Percentiles rank a stretch among this genome's conserved stretches.
Conservation (phyloP, 805 yeast genomes). For the Jamesozyma lodderae region DNA sequence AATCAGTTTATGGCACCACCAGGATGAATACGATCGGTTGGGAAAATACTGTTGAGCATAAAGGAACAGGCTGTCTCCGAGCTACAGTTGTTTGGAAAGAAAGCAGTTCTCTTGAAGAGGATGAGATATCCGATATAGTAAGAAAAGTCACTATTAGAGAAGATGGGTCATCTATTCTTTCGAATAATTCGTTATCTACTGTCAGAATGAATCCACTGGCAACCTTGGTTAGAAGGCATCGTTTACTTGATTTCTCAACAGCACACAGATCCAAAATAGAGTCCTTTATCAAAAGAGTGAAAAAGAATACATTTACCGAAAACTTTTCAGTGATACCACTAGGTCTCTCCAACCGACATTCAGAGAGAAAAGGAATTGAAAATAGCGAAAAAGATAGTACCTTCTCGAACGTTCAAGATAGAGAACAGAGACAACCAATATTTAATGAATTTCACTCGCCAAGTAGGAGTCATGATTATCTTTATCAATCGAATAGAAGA, state of each 20-base stretch:
- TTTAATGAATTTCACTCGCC: no score
- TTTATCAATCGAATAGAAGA: no score
- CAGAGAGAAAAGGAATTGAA: no score
- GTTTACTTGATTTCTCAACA: neutral
- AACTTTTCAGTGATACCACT: no score
- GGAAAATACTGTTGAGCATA: conserved; percentile 12
- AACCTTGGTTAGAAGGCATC: neutral
- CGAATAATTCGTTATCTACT: neutral
- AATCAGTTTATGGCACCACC: conserved; percentile 11
- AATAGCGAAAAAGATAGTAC: no score
- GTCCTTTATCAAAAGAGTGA: conserved; percentile 12
- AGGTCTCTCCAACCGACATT: conserved; percentile 4
- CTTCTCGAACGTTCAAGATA: no score
- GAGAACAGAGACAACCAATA: no score
- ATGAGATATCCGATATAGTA: conserved; percentile 5
- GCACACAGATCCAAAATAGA: neutral
- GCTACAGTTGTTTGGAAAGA: conserved; percentile 21
- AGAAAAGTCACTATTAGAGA: conserved; percentile 7
- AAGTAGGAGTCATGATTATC: no score
- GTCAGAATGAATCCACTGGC: conserved; percentile 2
- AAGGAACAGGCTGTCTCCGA: conserved; percentile 13
- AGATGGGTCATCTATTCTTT: neutral
- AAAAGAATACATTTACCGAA: conserved; percentile 17
- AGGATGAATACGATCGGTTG: conserved; percentile 10
- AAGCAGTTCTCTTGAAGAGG: neutral